Evolutionary conservation across 805 yeast genomes (phyloP).

Genomic region (Saccharomycopsis fodiens): DNA sequence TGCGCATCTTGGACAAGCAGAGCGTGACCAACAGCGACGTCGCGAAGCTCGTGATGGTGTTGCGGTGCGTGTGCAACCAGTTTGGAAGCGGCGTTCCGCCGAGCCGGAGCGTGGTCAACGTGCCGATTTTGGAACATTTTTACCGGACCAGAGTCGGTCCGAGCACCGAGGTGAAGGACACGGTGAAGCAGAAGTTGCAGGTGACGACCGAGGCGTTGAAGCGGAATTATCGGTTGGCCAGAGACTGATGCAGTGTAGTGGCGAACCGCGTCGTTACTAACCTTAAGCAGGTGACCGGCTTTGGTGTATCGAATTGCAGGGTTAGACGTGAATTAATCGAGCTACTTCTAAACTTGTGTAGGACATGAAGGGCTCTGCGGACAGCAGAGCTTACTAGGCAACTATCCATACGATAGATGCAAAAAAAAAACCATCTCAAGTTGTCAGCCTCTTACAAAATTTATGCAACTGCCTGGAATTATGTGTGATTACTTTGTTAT

Average conservation of each 20-base stretch:
- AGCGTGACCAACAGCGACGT: slow-evolving; percentile 9
- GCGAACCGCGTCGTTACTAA: too few species aligned
- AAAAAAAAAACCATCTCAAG: too few species aligned
- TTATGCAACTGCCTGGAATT: too few species aligned
- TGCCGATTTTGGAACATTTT: slow-evolving; percentile 9
- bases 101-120: not conserved
- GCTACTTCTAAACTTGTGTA: too few species aligned
- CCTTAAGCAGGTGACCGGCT: too few species aligned
- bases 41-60: slow-evolving; percentile 16
- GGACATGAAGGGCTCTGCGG: too few species aligned
- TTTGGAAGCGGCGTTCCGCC: slow-evolving; percentile 8
- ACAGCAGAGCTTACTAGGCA: too few species aligned
- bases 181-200: slow-evolving; percentile 17
- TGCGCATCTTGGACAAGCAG: slow-evolving; percentile 4
- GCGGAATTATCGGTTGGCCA: slow-evolving; percentile 5
- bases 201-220: slow-evolving; percentile 15
- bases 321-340: too few species aligned
- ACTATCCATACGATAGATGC: too few species aligned
- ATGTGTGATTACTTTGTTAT: too few species aligned
- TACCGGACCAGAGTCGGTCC: slow-evolving; percentile 3
- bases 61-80: slow-evolving; percentile 19
- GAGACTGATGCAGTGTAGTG: not conserved
- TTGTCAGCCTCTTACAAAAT: too few species aligned
- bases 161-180: slow-evolving; percentile 13
- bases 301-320: too few species aligned